Conservation (phyloP, 1,284 basidiomycete species). For the Rhodotorula sp. region DNA sequence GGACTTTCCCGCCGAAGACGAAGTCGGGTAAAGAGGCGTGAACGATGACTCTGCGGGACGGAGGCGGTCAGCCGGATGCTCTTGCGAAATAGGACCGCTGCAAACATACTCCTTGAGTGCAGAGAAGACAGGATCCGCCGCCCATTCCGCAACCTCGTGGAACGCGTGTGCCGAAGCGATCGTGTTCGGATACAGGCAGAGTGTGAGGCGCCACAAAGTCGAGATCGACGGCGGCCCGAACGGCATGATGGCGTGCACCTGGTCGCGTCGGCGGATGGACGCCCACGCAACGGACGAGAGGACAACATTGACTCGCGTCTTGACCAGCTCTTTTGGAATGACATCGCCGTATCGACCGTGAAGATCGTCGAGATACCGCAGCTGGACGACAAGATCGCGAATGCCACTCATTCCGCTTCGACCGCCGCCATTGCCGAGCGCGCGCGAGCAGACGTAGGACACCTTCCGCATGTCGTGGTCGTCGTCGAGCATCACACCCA, state of each 20-base stretch:
- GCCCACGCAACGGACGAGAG: neutral
- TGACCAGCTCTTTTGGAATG: neutral
- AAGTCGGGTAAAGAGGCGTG: neutral
- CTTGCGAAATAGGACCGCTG: neutral
- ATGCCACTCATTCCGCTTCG: constrained; percentile 15
- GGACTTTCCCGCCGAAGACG: neutral
- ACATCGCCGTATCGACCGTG: neutral
- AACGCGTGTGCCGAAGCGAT: neutral
- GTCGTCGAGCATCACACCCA: neutral
- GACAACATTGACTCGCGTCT: neutral
- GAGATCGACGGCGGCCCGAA: neutral
- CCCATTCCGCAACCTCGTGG: neutral
- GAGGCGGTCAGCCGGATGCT: neutral
- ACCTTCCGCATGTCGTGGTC: neutral
- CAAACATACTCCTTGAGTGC: constrained; percentile 12
- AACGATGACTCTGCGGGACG: constrained; percentile 3
- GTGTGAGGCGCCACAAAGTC: neutral
- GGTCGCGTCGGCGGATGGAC: no score
- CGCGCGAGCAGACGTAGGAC: neutral
- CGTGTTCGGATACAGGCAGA: neutral
- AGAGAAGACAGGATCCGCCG: neutral
- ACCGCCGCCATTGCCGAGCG: constrained; percentile 4
- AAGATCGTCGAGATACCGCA: neutral
- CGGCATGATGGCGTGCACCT: neutral
- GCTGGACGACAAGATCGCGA: neutral